Evolutionary conservation across 2,329 filamentous ascomycete genomes (phyloP), one percentile per base, ranked within the genome.

Genomic region (Diplodia mutila): DNA sequence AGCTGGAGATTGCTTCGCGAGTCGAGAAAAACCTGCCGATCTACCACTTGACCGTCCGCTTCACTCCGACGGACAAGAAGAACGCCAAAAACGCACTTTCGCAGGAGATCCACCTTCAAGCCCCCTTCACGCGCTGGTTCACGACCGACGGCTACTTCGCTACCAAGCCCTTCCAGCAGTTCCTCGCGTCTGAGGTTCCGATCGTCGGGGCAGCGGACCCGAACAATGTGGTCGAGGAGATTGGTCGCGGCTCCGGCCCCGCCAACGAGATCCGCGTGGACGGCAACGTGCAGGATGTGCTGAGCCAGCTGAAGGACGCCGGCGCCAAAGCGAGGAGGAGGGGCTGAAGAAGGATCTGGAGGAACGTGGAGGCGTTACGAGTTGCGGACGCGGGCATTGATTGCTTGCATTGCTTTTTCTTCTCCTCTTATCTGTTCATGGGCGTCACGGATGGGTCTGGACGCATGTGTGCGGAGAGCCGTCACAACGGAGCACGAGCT

Each of bases 21-120:
- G 89, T 88, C 0, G 90, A 91, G 75, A 97, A 97, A 78, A 88
- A 94, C 79, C 86, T 90, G 48, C 92, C 93, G 0, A 86, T 89
- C 53, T 99, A 99, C 83, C 86, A 91, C 75, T 81, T 97, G 69
- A 88, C 85, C 52, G 84, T 97, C 63, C 85, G 83, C 55, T 80
- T 88, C 66, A 83, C 73, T 2, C 82, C 74, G 39, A 59, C 39
- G 25, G 52, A 49, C 42, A 64, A 63, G 39, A 53, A 61, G n/a
- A 79, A 27, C 72, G 78, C 61, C 49, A 75, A 42, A 7, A 75
- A 73, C 49, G 75, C 73, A 54, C 73, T 75, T 7, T 66, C 72
- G 18, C 76, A 84, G 69, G 82, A 81, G 21, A 75, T 87, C 69
- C 83, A 87, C 70, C 79, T 93, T 69, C 80, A 85, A 69, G 85